phyloP scores from a whole-genome alignment of 768 basidiomycete genomes.

The Rossbeevera mucosa region DNA sequence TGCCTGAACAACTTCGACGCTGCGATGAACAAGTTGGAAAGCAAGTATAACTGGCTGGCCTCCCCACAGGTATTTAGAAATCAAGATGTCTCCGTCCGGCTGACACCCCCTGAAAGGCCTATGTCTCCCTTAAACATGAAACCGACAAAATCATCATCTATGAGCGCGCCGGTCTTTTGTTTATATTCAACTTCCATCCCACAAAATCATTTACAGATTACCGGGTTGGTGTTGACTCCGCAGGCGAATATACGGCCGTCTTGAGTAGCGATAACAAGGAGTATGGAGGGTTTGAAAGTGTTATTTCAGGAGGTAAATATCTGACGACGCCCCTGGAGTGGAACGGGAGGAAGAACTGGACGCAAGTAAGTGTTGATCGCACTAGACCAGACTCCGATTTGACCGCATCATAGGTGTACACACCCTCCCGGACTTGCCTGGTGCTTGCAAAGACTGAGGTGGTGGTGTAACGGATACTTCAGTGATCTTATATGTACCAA shows the following conservation, averaged over 20 bases:
- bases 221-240: constrained; percentile 79
- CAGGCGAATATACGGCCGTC: constrained; percentile 81
- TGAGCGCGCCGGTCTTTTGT: constrained; percentile 90
- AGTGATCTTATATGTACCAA: not conserved
- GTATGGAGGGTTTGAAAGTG: constrained; percentile 89
- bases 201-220: constrained; percentile 90
- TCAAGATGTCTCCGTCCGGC: not conserved
- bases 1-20: constrained; percentile 92
- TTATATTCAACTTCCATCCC: constrained; percentile 97
- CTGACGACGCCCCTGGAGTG: constrained; percentile 84
- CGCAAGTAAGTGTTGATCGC: constrained; percentile 54
- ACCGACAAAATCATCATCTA: constrained; percentile 89
- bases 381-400: not conserved
- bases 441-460: constrained; percentile 23
- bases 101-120: constrained; percentile 49
- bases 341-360: constrained; percentile 88
- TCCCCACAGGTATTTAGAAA: constrained; percentile 57
- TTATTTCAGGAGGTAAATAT: constrained; percentile 57
- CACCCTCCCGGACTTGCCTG: constrained; percentile 30
- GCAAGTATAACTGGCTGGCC: constrained; percentile 78
- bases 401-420: constrained; percentile 22
- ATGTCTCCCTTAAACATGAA: constrained; percentile 93
- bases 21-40: constrained; percentile 85
- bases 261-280: constrained; percentile 80
- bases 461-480: not conserved